Base-by-base conservation (phyloP, 768 basidiomycete species). In the Russula olivacea region DNA sequence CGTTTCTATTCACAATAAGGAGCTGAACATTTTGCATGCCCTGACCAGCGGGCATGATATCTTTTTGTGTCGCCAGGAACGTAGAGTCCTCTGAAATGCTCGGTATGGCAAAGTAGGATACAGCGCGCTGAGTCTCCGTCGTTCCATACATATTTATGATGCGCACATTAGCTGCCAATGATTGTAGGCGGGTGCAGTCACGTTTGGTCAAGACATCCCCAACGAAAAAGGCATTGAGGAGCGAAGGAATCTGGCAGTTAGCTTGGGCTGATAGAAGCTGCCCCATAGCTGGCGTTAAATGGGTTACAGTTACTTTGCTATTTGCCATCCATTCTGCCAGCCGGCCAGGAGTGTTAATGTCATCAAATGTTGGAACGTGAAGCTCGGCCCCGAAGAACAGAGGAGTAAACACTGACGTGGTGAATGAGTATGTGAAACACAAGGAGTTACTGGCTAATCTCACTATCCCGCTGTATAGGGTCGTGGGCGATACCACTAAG, bases 111-210 rank as follows among this genome's bases (percentile, higher is more conserved):
- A 95, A 98, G 76, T 98, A 98, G 23, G 95, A 98, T 11, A 99
- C 97, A 2, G 97, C 97, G 57, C 97, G 91, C 73, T 99, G 97
- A 9, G 97, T 98, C 76, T 99, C 97, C 23, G 97, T 99, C 8
- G 97, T 98, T 17, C 97, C 97, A 74, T 98, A 99, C 97, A 99
- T 99, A 80, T 99, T 99, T 75, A 98, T 87, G 72, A 99, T 98
- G 38, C 86, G 80, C 15, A 95, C 93, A 69, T 98, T 97, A 14
- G 85, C 78, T 2, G 96, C 97, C 53, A 99, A 86, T 2, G 90
- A 81, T 73, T 99, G 97, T 3, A 99, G 81, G 40, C 97, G 90
- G 47, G 89, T 83, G 70, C 96, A 98, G 74, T 99, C 97, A 49
- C 97, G 90, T 75, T 98, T 99, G 64, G 97, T 98, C 59, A 99